Conservation (phyloP, 805 yeast genomes). For the Myxozyma nipponensis region DNA sequence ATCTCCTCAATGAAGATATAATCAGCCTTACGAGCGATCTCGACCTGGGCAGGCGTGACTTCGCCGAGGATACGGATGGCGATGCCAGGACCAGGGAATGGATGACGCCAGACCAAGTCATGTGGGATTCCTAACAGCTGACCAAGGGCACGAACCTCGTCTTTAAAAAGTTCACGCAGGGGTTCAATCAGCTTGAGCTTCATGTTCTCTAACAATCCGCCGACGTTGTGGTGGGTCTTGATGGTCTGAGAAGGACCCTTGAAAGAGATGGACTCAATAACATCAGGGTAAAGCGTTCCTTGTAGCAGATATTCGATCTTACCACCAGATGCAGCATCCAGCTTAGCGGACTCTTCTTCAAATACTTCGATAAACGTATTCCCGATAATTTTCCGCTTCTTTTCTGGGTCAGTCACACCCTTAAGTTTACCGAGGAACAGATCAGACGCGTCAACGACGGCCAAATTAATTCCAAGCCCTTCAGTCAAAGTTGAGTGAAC, state of each 20-base stretch:
- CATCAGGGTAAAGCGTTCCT: slow-evolving; percentile 98
- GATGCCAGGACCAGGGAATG: slow-evolving; percentile 99
- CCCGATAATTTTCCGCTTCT: slow-evolving; percentile 98
- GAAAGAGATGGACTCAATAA: slow-evolving; percentile 96
- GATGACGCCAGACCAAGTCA: slow-evolving; percentile 99
- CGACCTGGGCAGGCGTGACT: slow-evolving; percentile 88
- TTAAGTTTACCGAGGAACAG: slow-evolving; percentile 79
- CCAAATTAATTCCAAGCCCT: slow-evolving; percentile 90
- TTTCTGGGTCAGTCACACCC: slow-evolving; percentile 97
- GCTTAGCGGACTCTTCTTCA: slow-evolving; percentile 90
- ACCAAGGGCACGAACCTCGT: slow-evolving; percentile 96
- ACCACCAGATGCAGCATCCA: slow-evolving; percentile 82
- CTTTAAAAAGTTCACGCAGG: slow-evolving; percentile 95
- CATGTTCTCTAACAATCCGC: slow-evolving; percentile 97
- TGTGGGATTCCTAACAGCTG: slow-evolving; percentile 91
- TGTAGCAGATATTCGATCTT: slow-evolving; percentile 91
- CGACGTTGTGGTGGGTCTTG: slow-evolving; percentile 99
- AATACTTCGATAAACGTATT: slow-evolving; percentile 95
- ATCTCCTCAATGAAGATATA: slow-evolving; percentile 94
- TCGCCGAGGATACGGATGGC: slow-evolving; percentile 98
- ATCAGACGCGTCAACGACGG: slow-evolving; percentile 91
- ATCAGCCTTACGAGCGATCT: slow-evolving; percentile 97
- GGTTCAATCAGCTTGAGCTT: slow-evolving; percentile 98
- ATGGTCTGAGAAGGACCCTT: slow-evolving; percentile 99
- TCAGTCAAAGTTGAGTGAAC: slow-evolving; percentile 87